Base-by-base conservation (phyloP, 352 stramenopile species). In the Phytophthora ramorum region DNA sequence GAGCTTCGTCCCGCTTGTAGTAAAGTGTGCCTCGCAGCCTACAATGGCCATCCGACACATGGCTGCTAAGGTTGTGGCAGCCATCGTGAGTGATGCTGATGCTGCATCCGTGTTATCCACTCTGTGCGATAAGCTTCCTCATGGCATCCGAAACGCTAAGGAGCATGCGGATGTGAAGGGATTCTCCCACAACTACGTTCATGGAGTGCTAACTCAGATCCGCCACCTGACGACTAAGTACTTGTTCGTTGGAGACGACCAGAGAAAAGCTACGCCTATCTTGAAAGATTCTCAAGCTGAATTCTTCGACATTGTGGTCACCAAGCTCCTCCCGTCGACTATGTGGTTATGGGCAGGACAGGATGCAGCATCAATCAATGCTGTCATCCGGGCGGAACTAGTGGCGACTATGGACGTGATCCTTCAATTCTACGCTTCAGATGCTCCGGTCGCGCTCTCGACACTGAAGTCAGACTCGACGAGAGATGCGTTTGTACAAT, bases 11-110 rank as follows among this genome's bases (percentile, higher is more conserved):
- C 87, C 87, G 16, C 74, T 93, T 7, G 79, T 93, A 14, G 66
- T 87, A 30, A 65, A 79, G 52, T 95, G 89, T 57, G 85, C 85
- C 12, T 81, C 69, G 35, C 81, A 93, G 38, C 75, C 79, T 5
- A 86, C 86, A n/a, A 87, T 90, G 60, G 73, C 88, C 32, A 89
- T 92, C 35, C 87, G 87, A 16, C 70, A 90, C 26, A 96, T 96
- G 83, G 82, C 89, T 35, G 85, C 85, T 0, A 78, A 87, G 50
- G 89, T 91, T n/a, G 53, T 96, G 24, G 87, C 81, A 0, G 66
- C 83, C 8, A 93, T 96, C 35, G 71, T 91, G 3, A 78, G 70
- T 14, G 74, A 89, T 30, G 69, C 70, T n/a, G 71, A 90, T 45
- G 79, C 80, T n/a, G 54, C 76, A 8, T 54, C n/a, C 1, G 54